Percentiles rank a stretch among this genome's conserved stretches.
Evolutionary conservation across 352 stramenopile genomes (phyloP).

Genomic region (Elongisporangium prolatum): DNA sequence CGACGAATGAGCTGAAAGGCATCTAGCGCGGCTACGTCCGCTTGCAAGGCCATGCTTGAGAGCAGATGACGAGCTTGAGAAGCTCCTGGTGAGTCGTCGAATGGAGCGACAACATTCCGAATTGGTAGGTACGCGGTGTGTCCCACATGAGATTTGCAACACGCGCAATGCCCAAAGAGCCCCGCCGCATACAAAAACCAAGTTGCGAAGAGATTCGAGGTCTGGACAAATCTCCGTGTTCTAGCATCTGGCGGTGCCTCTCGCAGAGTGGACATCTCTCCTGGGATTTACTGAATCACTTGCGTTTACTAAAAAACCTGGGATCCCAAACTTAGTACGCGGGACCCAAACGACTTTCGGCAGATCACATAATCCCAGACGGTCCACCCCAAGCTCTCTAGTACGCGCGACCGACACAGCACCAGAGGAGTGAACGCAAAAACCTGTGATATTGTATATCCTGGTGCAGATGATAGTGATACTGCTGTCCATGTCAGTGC

Average conservation of each 20-base stretch:
- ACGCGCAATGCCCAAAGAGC: slow-evolving; percentile 6
- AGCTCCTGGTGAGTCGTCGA: slow-evolving; percentile 24
- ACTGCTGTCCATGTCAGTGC: neutral
- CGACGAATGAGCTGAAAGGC: slow-evolving; percentile 33
- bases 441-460: neutral
- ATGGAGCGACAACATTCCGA: slow-evolving; percentile 13
- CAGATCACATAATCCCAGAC: slow-evolving; percentile 10
- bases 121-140: neutral
- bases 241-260: slow-evolving; percentile 1
- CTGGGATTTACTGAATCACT: slow-evolving; percentile 9
- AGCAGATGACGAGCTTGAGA: slow-evolving; percentile 9
- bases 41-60: slow-evolving; percentile 6
- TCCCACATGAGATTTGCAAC: slow-evolving; percentile 9
- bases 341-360: slow-evolving; percentile 3
- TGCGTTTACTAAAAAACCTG: slow-evolving; percentile 1
- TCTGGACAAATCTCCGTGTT: slow-evolving; percentile 22
- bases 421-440: slow-evolving; percentile 2
- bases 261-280: slow-evolving; percentile 9
- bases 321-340: slow-evolving; percentile 13
- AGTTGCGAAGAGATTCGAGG: slow-evolving; percentile 18
- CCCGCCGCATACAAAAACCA: slow-evolving; percentile 21
- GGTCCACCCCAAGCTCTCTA: slow-evolving; percentile 6
- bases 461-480: neutral
- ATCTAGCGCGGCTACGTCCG: slow-evolving; percentile 4
- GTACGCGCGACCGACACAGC: slow-evolving; percentile 20